phyloP scores from a whole-genome alignment of 305 asterid species.

The Petunia hybrid region DNA sequence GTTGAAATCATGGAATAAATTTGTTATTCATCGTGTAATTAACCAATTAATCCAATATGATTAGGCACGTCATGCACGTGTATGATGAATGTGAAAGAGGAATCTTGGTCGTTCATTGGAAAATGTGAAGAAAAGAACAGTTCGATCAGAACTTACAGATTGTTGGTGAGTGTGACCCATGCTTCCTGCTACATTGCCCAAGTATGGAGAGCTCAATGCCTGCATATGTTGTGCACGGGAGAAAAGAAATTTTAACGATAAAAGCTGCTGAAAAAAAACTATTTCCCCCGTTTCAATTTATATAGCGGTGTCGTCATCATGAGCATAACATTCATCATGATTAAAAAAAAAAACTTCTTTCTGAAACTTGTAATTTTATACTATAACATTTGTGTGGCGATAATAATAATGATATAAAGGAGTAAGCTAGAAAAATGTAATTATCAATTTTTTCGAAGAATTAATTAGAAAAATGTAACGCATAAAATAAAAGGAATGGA shows the following conservation, averaged over 20 bases:
- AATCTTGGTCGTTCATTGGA: slow-evolving; percentile 43
- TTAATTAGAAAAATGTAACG: no score
- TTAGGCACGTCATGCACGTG: slow-evolving; percentile 30
- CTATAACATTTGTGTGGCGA: no score
- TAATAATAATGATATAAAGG: no score
- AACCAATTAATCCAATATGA: slow-evolving; percentile 19
- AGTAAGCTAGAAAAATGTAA: no score
- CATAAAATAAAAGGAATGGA: no score
- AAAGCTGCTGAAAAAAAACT: slow-evolving; percentile 21
- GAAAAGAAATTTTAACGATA: background rate
- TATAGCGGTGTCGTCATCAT: background rate
- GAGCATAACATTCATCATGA: no score
- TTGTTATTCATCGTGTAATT: background rate
- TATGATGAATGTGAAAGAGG: slow-evolving; percentile 27
- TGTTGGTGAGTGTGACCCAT: slow-evolving; percentile 48
- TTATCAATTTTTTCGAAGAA: no score
- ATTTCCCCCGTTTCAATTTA: background rate
- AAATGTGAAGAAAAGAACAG: slow-evolving; percentile 26
- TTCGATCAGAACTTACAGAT: slow-evolving; percentile 42
- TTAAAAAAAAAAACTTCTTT: no score
- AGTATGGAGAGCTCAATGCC: slow-evolving; percentile 59
- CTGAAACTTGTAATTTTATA: no score
- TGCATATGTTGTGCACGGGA: slow-evolving; percentile 31
- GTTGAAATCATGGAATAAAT: background rate
- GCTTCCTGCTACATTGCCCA: slow-evolving; percentile 50